These are phyloP conservation scores for Agaricus subrufescens DNA, from an alignment of 768 basidiomycete species.

Conservation along the genomic window DNA sequence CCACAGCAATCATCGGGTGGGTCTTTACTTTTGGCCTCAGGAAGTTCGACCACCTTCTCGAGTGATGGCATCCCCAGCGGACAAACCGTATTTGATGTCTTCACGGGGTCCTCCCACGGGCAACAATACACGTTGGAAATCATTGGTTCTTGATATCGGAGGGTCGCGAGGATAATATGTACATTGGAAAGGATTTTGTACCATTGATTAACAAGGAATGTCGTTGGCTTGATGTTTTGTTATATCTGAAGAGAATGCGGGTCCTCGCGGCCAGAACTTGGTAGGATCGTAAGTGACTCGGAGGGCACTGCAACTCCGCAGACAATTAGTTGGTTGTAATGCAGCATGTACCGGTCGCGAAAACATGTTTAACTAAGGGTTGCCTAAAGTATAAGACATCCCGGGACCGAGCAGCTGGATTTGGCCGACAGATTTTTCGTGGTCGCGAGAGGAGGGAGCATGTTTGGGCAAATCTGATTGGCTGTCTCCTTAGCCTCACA, in stretches of 20 bases:
- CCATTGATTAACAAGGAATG: too few species aligned
- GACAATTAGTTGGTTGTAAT: constrained; percentile 15
- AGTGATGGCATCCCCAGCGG: constrained; percentile 52
- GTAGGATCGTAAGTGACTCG: too few species aligned
- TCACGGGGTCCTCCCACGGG: constrained; percentile 26
- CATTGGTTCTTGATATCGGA: constrained; percentile 22
- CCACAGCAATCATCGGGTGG: constrained; percentile 42
- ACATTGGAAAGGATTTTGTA: too few species aligned
- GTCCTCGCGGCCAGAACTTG: too few species aligned
- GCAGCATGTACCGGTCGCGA: constrained; percentile 16
- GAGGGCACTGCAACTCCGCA: too few species aligned
- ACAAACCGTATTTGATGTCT: constrained; percentile 33
- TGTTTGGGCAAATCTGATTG: constrained; percentile 24
- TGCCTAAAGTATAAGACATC: too few species aligned
- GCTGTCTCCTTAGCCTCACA: background rate
- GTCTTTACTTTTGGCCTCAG: constrained; percentile 42
- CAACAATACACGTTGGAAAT: constrained; percentile 35
- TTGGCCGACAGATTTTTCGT: constrained; percentile 9
- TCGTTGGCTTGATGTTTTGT: too few species aligned
- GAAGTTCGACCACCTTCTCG: constrained; percentile 45
- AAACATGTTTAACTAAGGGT: too few species aligned
- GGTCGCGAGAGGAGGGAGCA: constrained; percentile 22
- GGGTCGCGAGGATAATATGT: too few species aligned
- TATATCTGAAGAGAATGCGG: too few species aligned
- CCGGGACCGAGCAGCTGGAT: constrained; percentile 28